A percentile compares a stretch with the other conserved stretches of the same genome.
phyloP scores from a whole-genome alignment of 2,329 filamentous ascomycete genomes.

The Ascochyta rabiei region DNA sequence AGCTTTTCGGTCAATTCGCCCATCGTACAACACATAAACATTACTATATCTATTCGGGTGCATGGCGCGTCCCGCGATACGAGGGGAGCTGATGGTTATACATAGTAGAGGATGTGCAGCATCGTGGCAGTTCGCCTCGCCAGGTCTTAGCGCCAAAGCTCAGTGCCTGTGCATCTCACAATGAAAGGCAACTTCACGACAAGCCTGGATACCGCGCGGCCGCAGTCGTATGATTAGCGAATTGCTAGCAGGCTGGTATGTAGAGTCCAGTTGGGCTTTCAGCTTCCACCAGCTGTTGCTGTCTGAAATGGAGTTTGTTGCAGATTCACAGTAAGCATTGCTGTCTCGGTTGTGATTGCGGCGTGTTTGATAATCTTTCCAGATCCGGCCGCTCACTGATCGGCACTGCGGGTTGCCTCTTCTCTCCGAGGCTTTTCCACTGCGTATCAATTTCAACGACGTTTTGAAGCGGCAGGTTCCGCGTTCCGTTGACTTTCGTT shows the following conservation, averaged over 20 bases:
- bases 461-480: neutral
- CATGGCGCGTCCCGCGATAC: neutral
- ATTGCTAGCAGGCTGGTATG: neutral
- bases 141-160: neutral
- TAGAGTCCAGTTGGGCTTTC: neutral
- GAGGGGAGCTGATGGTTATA: neutral
- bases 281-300: neutral
- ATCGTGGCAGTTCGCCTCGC: neutral
- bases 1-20: neutral
- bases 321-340: neutral
- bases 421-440: neutral
- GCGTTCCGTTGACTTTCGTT: neutral
- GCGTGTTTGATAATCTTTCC: neutral
- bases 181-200: neutral
- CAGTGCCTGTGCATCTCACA: neutral
- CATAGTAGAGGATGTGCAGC: neutral
- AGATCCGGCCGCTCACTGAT: neutral
- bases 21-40: neutral
- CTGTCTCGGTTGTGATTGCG: too few species aligned
- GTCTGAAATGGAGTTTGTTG: neutral
- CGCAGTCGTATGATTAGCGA: neutral
- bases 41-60: neutral
- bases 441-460: neutral
- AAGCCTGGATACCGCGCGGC: neutral
- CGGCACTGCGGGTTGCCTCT: slow-evolving; percentile 2